phyloP scores from a whole-genome alignment of 2,329 filamentous ascomycete genomes.

The Beauveria pseudobassiana region DNA sequence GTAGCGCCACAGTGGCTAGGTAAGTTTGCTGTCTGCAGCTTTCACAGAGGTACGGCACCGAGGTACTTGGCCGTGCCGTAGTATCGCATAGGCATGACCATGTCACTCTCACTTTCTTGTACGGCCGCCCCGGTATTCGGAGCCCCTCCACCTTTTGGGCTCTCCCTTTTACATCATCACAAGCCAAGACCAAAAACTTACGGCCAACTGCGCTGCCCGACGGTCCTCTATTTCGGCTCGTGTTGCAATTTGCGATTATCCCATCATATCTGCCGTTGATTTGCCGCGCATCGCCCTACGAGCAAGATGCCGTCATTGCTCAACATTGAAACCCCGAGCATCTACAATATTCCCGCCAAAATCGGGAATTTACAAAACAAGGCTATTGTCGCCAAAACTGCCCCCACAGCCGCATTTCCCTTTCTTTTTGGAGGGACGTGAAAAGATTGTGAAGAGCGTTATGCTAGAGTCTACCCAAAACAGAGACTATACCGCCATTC shows the following conservation, averaged over 20 bases:
- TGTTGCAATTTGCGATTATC: no score
- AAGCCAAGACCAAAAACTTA: background rate
- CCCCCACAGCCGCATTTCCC: no score
- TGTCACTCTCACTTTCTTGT: background rate
- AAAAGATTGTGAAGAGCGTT: background rate
- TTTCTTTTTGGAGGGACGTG: no score
- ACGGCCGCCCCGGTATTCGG: background rate
- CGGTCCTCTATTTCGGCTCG: background rate
- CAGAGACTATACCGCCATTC: background rate
- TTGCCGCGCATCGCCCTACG: no score
- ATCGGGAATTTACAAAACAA: no score
- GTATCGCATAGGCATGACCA: background rate
- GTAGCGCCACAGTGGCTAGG: background rate
- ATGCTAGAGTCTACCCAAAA: constrained; percentile 5
- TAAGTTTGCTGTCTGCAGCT: no score
- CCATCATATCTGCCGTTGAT: no score
- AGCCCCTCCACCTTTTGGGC: background rate
- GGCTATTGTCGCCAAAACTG: background rate
- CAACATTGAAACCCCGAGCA: background rate
- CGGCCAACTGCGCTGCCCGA: background rate
- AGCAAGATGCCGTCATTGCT: background rate
- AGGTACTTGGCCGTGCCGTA: background rate
- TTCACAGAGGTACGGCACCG: background rate
- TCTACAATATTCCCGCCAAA: background rate
- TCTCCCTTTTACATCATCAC: constrained; percentile 10